phyloP scores from a whole-genome alignment of 2,329 filamentous ascomycete species.

The Pseudogymnoascus destructans region DNA sequence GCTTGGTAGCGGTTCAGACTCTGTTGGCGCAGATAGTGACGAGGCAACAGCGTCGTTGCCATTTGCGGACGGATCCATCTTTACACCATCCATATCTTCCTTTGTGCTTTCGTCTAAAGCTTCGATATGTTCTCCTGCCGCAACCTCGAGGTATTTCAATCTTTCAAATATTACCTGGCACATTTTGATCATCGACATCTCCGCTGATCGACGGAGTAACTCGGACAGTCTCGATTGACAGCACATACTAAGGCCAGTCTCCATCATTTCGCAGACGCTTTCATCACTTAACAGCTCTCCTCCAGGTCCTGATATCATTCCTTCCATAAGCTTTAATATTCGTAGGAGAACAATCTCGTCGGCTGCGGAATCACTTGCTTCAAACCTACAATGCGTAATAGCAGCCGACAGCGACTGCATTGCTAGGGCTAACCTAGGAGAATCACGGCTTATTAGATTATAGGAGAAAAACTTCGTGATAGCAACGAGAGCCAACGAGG shows the following conservation, averaged over 20 bases:
- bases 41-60: constrained; percentile 46
- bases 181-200: constrained; percentile 97
- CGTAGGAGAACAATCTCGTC: constrained; percentile 91
- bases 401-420: constrained; percentile 93
- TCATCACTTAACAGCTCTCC: constrained; percentile 92
- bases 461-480: constrained; percentile 96
- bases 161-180: constrained; percentile 96
- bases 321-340: constrained; percentile 95
- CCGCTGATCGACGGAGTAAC: constrained; percentile 76
- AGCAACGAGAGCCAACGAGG: constrained; percentile 81
- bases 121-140: constrained; percentile 53
- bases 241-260: constrained; percentile 91
- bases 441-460: constrained; percentile 71
- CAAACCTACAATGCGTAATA: constrained; percentile 94
- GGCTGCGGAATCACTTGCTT: constrained; percentile 86
- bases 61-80: constrained; percentile 69
- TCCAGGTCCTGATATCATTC: constrained; percentile 88
- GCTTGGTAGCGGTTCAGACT: background rate
- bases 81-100: constrained; percentile 60
- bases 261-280: constrained; percentile 99
- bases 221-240: constrained; percentile 87
- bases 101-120: constrained; percentile 53
- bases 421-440: constrained; percentile 75
- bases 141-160: constrained; percentile 72
- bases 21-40: constrained; percentile 33